Evolutionary conservation across 2,329 filamentous ascomycete species (phyloP).

Genomic region (Trematosphaeria pertusa): DNA sequence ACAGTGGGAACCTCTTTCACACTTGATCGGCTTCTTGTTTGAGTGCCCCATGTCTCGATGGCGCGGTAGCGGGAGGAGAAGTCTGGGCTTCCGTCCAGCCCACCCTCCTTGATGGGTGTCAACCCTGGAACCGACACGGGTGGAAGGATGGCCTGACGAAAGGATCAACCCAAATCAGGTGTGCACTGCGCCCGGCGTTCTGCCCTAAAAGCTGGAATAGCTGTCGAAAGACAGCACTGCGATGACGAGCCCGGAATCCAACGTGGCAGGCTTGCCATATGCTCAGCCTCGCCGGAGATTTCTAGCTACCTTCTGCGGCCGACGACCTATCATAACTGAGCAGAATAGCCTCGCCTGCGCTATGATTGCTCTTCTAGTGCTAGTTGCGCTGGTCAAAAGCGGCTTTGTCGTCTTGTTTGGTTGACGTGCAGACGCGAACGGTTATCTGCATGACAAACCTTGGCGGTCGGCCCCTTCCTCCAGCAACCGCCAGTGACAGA

Average conservation of each 20-base stretch:
- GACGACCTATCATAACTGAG: conserved; percentile 20
- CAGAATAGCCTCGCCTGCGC: too few species aligned
- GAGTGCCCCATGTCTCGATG: conserved; percentile 22
- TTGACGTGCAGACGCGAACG: conserved; percentile 36
- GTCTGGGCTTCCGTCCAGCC: conserved; percentile 22
- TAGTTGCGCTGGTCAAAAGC: conserved; percentile 36
- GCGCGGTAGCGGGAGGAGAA: conserved; percentile 18
- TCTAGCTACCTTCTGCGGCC: conserved; percentile 8
- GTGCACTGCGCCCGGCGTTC: not conserved
- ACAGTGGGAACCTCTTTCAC: too few species aligned
- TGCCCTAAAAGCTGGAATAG: too few species aligned
- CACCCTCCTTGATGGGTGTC: conserved; percentile 13
- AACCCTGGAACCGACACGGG: conserved; percentile 26
- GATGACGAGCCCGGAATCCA: conserved; percentile 17
- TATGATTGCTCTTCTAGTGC: conserved; percentile 36
- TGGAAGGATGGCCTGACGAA: conserved; percentile 14
- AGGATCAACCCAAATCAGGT: conserved; percentile 5
- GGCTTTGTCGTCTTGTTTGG: conserved; percentile 35
- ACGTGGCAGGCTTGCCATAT: conserved; percentile 34
- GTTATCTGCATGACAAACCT: conserved; percentile 34
- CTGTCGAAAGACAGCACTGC: conserved; percentile 16
- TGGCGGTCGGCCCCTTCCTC: conserved; percentile 20
- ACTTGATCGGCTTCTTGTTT: too few species aligned
- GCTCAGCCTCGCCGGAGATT: conserved; percentile 24
- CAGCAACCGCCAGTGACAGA: conserved; percentile 9